Percentiles rank a stretch among this genome's conserved stretches.
These are phyloP conservation scores for Penicillium longicatenatum DNA, from an alignment of 495 filamentous ascomycete genomes.

Conservation along the genomic window DNA sequence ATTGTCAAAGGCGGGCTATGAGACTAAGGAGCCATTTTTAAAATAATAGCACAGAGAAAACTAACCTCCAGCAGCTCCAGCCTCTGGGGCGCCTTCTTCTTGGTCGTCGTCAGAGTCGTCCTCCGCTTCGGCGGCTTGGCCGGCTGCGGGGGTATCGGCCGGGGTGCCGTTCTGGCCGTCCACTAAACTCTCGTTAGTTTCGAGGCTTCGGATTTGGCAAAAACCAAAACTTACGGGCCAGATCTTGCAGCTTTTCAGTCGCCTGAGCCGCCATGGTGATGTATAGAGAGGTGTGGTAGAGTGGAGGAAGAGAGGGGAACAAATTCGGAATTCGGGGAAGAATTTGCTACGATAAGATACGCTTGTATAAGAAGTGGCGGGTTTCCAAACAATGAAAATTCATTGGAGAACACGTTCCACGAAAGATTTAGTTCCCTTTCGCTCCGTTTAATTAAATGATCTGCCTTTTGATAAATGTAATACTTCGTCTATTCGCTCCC, in stretches of 20 bases:
- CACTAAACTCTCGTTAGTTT: slow-evolving; percentile 37
- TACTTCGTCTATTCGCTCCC: neutral
- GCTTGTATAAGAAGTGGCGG: slow-evolving; percentile 4
- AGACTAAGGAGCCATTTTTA: neutral
- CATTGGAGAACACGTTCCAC: neutral
- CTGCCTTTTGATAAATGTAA: neutral
- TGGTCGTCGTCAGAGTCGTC: slow-evolving; percentile 70
- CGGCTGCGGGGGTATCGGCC: slow-evolving; percentile 40
- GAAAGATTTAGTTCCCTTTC: neutral
- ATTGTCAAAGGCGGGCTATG: neutral
- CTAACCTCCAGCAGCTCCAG: slow-evolving; percentile 48
- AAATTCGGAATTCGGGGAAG: slow-evolving; percentile 27
- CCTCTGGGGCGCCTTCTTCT: slow-evolving; percentile 48
- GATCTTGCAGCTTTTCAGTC: slow-evolving; percentile 52
- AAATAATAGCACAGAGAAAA: slow-evolving; percentile 1
- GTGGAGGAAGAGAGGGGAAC: slow-evolving; percentile 26
- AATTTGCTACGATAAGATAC: slow-evolving; percentile 35
- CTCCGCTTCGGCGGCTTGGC: slow-evolving; percentile 50
- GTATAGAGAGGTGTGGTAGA: slow-evolving; percentile 12
- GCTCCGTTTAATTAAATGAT: neutral
- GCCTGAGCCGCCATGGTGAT: slow-evolving; percentile 56
- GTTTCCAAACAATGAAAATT: neutral
- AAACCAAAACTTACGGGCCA: slow-evolving; percentile 43
- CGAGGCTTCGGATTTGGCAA: neutral
- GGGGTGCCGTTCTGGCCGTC: slow-evolving; percentile 54